Evolutionary conservation across 352 stramenopile genomes (phyloP), one percentile per base, ranked within the genome.

Genomic region (Blastocystis sp.): DNA sequence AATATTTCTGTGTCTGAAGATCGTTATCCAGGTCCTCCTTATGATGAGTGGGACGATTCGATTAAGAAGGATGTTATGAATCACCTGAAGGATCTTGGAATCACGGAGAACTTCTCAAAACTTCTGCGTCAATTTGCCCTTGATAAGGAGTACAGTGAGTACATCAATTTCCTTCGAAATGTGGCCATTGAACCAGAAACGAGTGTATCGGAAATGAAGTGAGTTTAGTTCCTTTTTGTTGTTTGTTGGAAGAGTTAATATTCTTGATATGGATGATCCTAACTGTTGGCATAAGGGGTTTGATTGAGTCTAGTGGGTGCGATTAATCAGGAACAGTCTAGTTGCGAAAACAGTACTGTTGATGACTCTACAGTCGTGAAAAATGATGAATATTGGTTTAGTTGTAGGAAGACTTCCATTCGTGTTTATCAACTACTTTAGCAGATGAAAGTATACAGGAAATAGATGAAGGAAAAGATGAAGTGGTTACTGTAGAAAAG

Each of bases 101-200:
- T 89, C 53, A 79, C 60, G 17, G 66, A 89, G 27, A 89, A 76
- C 78, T 89, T 89, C 57, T 62, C 78, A 6, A 89, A 76, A 56
- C 51, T 89, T 37, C 42, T 89, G 24, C 56, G 58, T 30, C 60
- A 89, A 51, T 89, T 89, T 53, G 78, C 78, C 3, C 30, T 89
- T 48, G 78, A 89, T 40, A 89, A 89, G 78, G 78, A 89, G 44
- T 89, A 79, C 78, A 79, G 60, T 30, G 78, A 89, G 66, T 89
- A 89, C 66, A 89, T 89, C 51, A 89, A 89, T 57, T 89, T 76
- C 60, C 66, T 89, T 15, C 37, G 66, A 19, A 89, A 89, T 17
- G 57, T 89, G 19, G 56, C 66, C 53, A 24, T 89, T 27, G 78
- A 62, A 19, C 78, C 78, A 6, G 78, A 89, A n/a, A 44, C 51